phyloP scores from a whole-genome alignment of 345 rosid genomes.

The Citrus sp. region DNA sequence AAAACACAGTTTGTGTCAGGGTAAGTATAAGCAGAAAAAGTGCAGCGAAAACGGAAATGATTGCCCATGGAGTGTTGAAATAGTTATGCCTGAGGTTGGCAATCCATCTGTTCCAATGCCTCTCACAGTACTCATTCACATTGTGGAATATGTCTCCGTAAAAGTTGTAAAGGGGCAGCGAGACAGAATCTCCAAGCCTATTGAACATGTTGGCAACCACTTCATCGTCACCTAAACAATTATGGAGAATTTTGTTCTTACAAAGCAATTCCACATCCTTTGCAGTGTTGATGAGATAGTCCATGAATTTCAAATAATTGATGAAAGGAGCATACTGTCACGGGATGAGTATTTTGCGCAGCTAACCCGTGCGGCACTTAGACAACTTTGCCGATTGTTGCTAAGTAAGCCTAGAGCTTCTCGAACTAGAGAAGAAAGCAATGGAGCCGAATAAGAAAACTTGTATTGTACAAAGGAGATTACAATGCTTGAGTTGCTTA shows the following conservation, averaged over 20 bases:
- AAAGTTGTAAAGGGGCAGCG: not conserved
- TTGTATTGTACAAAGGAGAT: too few species aligned
- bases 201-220: constrained; percentile 17
- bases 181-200: not conserved
- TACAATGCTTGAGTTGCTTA: too few species aligned
- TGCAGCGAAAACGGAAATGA: constrained; percentile 16
- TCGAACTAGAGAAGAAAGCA: too few species aligned
- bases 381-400: too few species aligned
- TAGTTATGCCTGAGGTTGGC: constrained; percentile 11
- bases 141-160: not conserved
- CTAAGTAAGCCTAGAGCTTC: too few species aligned
- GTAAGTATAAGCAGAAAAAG: constrained; percentile 3
- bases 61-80: constrained; percentile 21
- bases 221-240: constrained; percentile 16
- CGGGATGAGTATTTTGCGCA: too few species aligned
- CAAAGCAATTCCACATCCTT: constrained; percentile 10
- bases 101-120: constrained; percentile 1
- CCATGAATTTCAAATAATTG: constrained; percentile 17
- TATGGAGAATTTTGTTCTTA: not conserved
- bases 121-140: constrained; percentile 9
- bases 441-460: too few species aligned
- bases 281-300: not conserved
- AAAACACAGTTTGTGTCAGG: not conserved
- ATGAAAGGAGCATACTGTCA: not conserved
- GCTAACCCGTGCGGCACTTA: too few species aligned